phyloP scores from a whole-genome alignment of 495 filamentous ascomycete genomes.

The Cercophora scortea region DNA sequence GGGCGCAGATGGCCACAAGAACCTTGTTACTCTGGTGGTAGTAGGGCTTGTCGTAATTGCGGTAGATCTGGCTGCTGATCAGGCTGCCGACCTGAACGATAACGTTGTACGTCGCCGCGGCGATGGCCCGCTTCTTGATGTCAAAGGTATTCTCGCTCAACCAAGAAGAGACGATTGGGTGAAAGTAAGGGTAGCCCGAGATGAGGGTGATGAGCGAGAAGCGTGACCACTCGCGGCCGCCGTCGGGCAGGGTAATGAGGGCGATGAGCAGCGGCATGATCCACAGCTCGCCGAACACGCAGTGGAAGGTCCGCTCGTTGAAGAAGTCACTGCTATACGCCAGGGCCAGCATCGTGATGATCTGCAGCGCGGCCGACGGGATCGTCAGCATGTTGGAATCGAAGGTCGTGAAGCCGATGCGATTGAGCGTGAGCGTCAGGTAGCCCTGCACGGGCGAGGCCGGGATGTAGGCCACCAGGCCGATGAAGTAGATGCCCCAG shows the following conservation, averaged over 20 bases:
- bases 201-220: constrained; percentile 32
- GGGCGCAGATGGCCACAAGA: constrained; percentile 42
- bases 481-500: constrained; percentile 39
- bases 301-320: constrained; percentile 38
- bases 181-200: constrained; percentile 35
- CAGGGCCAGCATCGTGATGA: constrained; percentile 35
- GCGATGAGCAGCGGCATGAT: constrained; percentile 35
- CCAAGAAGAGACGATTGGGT: constrained; percentile 35
- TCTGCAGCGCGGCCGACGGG: constrained; percentile 34
- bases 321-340: constrained; percentile 35
- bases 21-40: constrained; percentile 56
- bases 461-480: constrained; percentile 42
- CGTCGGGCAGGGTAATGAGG: constrained; percentile 26
- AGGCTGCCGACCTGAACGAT: constrained; percentile 54
- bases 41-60: constrained; percentile 47
- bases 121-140: constrained; percentile 47
- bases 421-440: constrained; percentile 32
- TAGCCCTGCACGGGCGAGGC: constrained; percentile 34
- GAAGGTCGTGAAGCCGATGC: constrained; percentile 38
- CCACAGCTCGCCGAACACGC: constrained; percentile 39
- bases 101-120: constrained; percentile 57
- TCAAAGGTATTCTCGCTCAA: constrained; percentile 44
- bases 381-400: constrained; percentile 39
- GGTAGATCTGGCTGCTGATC: constrained; percentile 54
- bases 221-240: constrained; percentile 31